Evolutionary conservation across 2,329 filamentous ascomycete genomes (phyloP).

Genomic region (Xylaria sp.): DNA sequence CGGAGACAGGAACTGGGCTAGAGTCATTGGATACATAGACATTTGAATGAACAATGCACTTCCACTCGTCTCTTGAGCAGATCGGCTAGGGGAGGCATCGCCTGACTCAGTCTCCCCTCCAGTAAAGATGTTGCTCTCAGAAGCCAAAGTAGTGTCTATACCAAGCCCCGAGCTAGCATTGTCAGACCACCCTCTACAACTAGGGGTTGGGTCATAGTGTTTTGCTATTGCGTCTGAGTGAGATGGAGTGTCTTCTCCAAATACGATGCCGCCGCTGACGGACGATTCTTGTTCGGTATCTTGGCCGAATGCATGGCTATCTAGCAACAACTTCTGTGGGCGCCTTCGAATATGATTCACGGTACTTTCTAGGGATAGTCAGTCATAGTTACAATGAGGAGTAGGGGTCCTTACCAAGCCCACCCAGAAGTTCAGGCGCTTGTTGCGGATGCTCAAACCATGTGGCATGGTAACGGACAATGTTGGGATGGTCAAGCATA

Average conservation of each 20-base stretch:
- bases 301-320: conserved; percentile 29
- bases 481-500: conserved; percentile 41
- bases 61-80: conserved; percentile 33
- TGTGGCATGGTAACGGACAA: conserved; percentile 42
- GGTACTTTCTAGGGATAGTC: conserved; percentile 1
- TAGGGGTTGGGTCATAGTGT: neutral
- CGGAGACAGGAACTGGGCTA: conserved; percentile 53
- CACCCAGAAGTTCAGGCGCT: neutral
- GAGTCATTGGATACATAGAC: conserved; percentile 67
- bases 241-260: conserved; percentile 33
- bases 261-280: conserved; percentile 29
- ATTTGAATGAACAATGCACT: conserved; percentile 71
- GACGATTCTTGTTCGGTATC: conserved; percentile 16
- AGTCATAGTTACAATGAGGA: neutral
- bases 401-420: conserved; percentile 12
- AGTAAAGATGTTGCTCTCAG: conserved; percentile 38
- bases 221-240: neutral
- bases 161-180: conserved; percentile 41
- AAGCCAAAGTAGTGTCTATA: conserved; percentile 31
- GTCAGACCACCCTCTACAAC: conserved; percentile 42
- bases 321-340: conserved; percentile 31
- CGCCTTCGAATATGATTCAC: conserved; percentile 6
- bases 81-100: conserved; percentile 38
- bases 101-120: conserved; percentile 40
- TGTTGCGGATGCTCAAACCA: conserved; percentile 42